Percentiles rank a stretch among this genome's conserved stretches.
Conservation (phyloP, 2,329 filamentous ascomycete genomes). For the Microsporum ferrugineum region DNA sequence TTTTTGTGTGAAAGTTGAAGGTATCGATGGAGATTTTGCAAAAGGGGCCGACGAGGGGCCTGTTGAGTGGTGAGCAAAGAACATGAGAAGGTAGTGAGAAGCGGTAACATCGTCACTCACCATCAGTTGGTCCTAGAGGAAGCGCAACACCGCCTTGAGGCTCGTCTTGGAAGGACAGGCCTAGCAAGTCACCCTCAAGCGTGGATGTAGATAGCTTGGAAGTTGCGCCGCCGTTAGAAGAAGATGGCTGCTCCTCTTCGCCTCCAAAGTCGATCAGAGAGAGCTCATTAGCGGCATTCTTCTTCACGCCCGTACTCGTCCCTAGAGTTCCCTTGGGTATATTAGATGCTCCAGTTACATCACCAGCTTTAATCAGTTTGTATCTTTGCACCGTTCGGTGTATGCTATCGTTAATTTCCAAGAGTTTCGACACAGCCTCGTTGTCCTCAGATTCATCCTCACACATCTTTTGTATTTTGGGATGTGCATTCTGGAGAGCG, state of each 20-base stretch:
- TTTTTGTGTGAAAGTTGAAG: slow-evolving; percentile 25
- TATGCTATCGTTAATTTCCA: slow-evolving; percentile 99
- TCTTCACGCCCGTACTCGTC: slow-evolving; percentile 52
- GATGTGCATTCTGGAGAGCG: slow-evolving; percentile 82
- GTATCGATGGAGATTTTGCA: slow-evolving; percentile 21
- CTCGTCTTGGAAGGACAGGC: slow-evolving; percentile 65
- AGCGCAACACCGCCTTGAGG: slow-evolving; percentile 59
- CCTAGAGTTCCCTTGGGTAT: slow-evolving; percentile 72
- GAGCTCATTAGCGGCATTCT: slow-evolving; percentile 63
- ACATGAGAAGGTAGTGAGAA: slow-evolving; percentile 8
- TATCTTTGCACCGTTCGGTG: slow-evolving; percentile 92
- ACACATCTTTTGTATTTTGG: slow-evolving; percentile 99
- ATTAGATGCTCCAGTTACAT: slow-evolving; percentile 69
- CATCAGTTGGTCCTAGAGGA: slow-evolving; percentile 40
- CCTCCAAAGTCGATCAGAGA: slow-evolving; percentile 88
- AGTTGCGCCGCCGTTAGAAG: slow-evolving; percentile 35
- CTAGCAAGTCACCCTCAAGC: slow-evolving; percentile 73
- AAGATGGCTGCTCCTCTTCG: slow-evolving; percentile 44
- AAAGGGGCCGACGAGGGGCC: neutral
- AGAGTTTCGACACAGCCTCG: slow-evolving; percentile 85
- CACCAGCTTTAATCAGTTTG: slow-evolving; percentile 90
- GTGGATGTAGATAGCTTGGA: slow-evolving; percentile 35
- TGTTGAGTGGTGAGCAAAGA: slow-evolving; percentile 24
- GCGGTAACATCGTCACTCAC: slow-evolving; percentile 37
- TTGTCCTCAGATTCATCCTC: slow-evolving; percentile 96